Conservation (phyloP, 2,329 filamentous ascomycete genomes). For the Cercospora sesami region DNA sequence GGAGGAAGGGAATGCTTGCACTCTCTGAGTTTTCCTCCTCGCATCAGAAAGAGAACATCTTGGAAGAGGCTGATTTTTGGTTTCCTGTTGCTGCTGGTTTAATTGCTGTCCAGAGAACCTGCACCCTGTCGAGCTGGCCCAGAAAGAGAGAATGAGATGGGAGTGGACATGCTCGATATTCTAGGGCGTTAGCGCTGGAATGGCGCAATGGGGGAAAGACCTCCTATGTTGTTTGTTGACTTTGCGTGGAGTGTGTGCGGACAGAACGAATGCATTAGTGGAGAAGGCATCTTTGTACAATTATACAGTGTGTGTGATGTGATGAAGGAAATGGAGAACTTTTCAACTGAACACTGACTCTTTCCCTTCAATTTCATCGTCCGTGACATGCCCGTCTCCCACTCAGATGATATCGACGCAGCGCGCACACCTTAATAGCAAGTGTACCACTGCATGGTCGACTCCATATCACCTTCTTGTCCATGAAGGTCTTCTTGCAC, state of each 20-base stretch:
- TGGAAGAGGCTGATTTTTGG: not conserved
- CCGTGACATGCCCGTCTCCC: not conserved
- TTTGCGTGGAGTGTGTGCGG: not conserved
- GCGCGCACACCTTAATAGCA: too few species aligned
- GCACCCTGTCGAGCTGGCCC: not conserved
- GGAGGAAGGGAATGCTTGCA: not conserved
- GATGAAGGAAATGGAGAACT: not conserved
- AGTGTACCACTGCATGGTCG: too few species aligned
- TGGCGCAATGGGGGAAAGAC: not conserved
- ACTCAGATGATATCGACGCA: too few species aligned
- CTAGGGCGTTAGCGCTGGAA: not conserved
- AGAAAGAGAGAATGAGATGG: not conserved
- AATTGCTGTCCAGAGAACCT: not conserved
- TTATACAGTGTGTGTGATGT: slow-evolving; percentile 1
- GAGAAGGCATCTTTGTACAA: slow-evolving; percentile 1
- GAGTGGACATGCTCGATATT: not conserved
- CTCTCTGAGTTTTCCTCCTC: not conserved
- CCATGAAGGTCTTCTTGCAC: too few species aligned
- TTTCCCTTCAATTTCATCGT: not conserved
- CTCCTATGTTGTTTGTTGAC: not conserved
- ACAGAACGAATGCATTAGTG: not conserved
- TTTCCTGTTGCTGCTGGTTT: not conserved
- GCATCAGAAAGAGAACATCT: not conserved
- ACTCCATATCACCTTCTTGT: too few species aligned
- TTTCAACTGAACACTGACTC: not conserved